phyloP scores from a whole-genome alignment of 768 basidiomycete genomes.

The Sistotremastrum niveocremeum region DNA sequence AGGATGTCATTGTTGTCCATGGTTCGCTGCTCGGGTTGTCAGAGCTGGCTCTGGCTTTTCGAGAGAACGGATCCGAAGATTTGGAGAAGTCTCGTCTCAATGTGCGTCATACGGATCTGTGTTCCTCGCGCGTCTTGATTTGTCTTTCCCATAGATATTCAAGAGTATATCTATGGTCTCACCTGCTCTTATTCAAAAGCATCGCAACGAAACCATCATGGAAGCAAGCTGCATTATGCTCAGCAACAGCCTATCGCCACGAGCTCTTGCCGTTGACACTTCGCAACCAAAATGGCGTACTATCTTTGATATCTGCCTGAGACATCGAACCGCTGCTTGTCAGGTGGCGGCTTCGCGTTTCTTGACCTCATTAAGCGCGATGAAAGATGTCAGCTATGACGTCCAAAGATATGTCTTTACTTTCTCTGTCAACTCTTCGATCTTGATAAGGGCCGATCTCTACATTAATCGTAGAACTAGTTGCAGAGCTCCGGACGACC shows the following conservation, averaged over 20 bases:
- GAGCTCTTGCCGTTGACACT: constrained; percentile 27
- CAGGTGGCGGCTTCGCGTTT: constrained; percentile 70
- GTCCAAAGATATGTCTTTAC: constrained; percentile 57
- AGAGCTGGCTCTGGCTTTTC: constrained; percentile 56
- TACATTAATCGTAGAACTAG: constrained; percentile 54
- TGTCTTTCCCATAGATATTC: constrained; percentile 42
- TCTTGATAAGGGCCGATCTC: background rate
- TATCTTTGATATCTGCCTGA: constrained; percentile 59
- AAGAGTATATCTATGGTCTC: constrained; percentile 41
- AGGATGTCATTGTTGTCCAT: constrained; percentile 63
- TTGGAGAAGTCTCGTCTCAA: background rate
- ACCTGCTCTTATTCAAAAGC: constrained; percentile 41
- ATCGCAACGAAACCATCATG: constrained; percentile 59
- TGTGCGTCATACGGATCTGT: background rate
- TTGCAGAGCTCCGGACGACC: constrained; percentile 27
- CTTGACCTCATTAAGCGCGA: constrained; percentile 52
- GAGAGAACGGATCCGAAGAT: constrained; percentile 10
- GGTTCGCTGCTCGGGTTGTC: constrained; percentile 65
- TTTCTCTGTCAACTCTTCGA: constrained; percentile 4
- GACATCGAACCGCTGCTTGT: constrained; percentile 45
- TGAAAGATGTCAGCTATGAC: constrained; percentile 48
- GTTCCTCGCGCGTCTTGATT: too few species aligned
- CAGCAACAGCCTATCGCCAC: constrained; percentile 43
- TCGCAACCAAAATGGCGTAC: constrained; percentile 49
- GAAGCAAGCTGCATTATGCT: constrained; percentile 63